Percentiles rank a stretch among this genome's conserved stretches.
Evolutionary conservation across 176 grass and related monocot species (phyloP).

Genomic region (Eleusine indica): DNA sequence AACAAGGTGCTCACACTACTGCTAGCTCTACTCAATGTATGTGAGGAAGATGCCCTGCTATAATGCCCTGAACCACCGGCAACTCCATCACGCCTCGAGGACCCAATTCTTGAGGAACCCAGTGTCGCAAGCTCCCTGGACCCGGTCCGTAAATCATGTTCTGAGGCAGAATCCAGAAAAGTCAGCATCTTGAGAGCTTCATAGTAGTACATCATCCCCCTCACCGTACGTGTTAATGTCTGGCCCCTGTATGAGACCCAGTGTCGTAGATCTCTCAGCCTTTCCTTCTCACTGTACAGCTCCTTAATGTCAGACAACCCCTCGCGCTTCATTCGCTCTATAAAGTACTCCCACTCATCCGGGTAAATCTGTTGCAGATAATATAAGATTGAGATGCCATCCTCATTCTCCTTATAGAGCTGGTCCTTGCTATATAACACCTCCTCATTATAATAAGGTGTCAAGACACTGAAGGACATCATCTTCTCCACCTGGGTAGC

Average conservation of each 20-base stretch:
- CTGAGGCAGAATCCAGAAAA: constrained; percentile 88
- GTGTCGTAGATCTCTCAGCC: constrained; percentile 65
- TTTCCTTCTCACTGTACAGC: constrained; percentile 62
- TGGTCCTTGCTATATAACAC: constrained; percentile 94
- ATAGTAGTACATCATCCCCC: constrained; percentile 99
- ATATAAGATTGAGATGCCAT: constrained; percentile 89
- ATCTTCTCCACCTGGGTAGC: constrained; percentile 95
- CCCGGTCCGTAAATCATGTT: constrained; percentile 78
- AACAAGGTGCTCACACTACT: constrained; percentile 76
- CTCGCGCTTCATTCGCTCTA: constrained; percentile 84
- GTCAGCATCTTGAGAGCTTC: constrained; percentile 95
- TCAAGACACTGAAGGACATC: constrained; percentile 89
- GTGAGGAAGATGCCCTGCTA: constrained; percentile 58
- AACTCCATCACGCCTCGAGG: constrained; percentile 46
- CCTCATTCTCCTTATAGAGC: constrained; percentile 82
- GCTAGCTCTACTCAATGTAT: constrained; percentile 61
- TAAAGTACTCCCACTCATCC: constrained; percentile 86
- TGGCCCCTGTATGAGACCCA: constrained; percentile 97
- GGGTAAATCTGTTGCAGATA: constrained; percentile 89
- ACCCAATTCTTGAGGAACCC: constrained; percentile 55
- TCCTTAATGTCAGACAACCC: constrained; percentile 69
- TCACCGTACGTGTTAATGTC: constrained; percentile 80
- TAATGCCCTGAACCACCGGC: constrained; percentile 49
- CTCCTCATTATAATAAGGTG: constrained; percentile 95
- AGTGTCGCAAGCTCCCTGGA: constrained; percentile 66